Evolutionary conservation across 2,329 filamentous ascomycete genomes (phyloP).

Genomic region (Aureobasidium sp.): DNA sequence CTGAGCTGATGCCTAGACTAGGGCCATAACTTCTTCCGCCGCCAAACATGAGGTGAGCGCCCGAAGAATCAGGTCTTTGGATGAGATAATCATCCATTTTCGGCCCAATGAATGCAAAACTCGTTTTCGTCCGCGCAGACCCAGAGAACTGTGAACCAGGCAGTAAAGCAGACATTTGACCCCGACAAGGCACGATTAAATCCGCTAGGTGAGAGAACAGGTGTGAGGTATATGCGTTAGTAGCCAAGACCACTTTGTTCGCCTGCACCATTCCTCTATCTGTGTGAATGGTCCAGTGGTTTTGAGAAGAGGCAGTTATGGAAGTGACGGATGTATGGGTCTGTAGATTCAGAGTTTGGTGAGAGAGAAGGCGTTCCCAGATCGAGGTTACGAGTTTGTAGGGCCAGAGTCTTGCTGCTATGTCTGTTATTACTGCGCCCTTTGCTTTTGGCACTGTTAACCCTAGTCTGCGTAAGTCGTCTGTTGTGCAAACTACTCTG

Average conservation of each 20-base stretch:
- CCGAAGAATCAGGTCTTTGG: conserved; percentile 47
- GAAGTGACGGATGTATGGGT: conserved; percentile 58
- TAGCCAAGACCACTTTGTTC: conserved; percentile 64
- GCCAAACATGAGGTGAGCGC: conserved; percentile 61
- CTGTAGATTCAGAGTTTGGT: conserved; percentile 66
- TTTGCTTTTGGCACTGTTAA: conserved; percentile 44
- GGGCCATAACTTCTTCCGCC: conserved; percentile 57
- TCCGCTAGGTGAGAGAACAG: conserved; percentile 63
- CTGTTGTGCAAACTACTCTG: conserved; percentile 33
- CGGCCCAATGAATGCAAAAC: conserved; percentile 58
- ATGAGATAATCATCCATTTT: conserved; percentile 65
- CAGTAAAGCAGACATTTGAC: conserved; percentile 61
- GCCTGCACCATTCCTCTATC: conserved; percentile 60
- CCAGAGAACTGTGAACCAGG: conserved; percentile 42
- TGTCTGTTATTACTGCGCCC: conserved; percentile 58
- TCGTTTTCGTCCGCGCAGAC: conserved; percentile 44
- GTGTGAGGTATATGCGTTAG: conserved; percentile 76
- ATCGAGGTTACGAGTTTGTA: conserved; percentile 76
- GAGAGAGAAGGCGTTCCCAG: conserved; percentile 54
- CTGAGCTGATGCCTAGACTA: conserved; percentile 54
- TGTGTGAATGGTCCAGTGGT: conserved; percentile 58
- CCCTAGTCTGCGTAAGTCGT: conserved; percentile 47
- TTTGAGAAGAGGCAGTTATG: background rate
- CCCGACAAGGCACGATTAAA: conserved; percentile 69
- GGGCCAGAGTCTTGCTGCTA: conserved; percentile 68